phyloP scores from a whole-genome alignment of 2,329 filamentous ascomycete species.

The Penicillium decumbens region DNA sequence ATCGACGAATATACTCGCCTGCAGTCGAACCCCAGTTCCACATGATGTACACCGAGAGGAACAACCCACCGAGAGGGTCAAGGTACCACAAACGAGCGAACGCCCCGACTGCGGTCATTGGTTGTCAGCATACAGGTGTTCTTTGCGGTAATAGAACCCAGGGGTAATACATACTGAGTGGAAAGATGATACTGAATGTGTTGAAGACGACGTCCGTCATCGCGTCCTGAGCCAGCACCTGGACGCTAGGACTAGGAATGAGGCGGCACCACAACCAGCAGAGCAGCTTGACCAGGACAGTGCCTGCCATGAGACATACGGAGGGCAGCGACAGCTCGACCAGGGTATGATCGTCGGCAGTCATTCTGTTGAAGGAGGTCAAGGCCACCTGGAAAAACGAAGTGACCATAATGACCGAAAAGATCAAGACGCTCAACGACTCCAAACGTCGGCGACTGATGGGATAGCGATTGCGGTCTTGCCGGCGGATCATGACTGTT shows the following conservation, averaged over 20 bases:
- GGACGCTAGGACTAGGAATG: constrained; percentile 79
- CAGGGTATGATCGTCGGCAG: constrained; percentile 58
- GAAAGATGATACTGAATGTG: constrained; percentile 80
- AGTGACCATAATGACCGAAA: constrained; percentile 63
- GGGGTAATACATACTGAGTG: constrained; percentile 48
- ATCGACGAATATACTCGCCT: constrained; percentile 58
- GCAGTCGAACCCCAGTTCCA: constrained; percentile 59
- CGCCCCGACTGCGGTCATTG: constrained; percentile 27
- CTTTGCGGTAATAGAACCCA: not conserved
- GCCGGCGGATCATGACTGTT: constrained; percentile 54
- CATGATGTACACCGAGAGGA: constrained; percentile 58
- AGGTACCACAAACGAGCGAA: constrained; percentile 51
- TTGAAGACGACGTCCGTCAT: constrained; percentile 86
- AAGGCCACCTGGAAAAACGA: constrained; percentile 60
- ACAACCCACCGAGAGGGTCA: constrained; percentile 58
- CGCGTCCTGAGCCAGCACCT: constrained; percentile 67
- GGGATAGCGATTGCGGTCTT: constrained; percentile 60
- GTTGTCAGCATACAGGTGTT: not conserved
- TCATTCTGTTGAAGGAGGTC: constrained; percentile 55
- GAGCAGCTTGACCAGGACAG: constrained; percentile 73
- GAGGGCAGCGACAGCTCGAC: constrained; percentile 70
- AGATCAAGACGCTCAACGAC: constrained; percentile 62
- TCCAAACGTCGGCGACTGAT: constrained; percentile 60
- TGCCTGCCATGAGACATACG: constrained; percentile 73
- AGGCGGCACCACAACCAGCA: constrained; percentile 87